Evolutionary conservation across 176 grass and related monocot species (phyloP).

Genomic region (Zizania latifolia): DNA sequence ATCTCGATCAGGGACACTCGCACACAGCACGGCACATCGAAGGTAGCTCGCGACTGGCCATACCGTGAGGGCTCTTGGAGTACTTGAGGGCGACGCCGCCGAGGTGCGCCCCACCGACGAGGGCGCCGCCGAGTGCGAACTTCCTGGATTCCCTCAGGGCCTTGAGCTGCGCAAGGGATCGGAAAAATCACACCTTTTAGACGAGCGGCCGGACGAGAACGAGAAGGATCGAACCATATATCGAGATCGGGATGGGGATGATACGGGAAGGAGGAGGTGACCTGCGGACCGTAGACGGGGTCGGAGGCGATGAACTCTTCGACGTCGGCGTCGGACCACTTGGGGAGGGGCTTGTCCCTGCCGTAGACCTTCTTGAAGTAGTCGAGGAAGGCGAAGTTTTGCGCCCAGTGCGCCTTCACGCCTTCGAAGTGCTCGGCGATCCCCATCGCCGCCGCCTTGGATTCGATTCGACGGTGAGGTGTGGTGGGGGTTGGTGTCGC

Average conservation of each 20-base stretch:
- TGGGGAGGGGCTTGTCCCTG: slow-evolving; percentile 66
- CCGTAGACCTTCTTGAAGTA: slow-evolving; percentile 98
- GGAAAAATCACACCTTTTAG: background rate
- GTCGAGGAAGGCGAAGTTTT: slow-evolving; percentile 81
- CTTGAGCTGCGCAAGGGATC: slow-evolving; percentile 48
- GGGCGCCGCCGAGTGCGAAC: slow-evolving; percentile 54
- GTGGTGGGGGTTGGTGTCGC: background rate
- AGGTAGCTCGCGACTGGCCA: background rate
- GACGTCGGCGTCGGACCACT: slow-evolving; percentile 84
- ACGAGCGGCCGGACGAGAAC: too few species aligned
- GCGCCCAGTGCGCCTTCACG: slow-evolving; percentile 93
- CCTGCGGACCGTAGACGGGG: slow-evolving; percentile 88
- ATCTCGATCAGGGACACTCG: background rate
- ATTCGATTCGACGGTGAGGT: background rate
- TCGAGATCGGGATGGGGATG: background rate
- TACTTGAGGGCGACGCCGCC: slow-evolving; percentile 75
- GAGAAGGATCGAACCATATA: background rate
- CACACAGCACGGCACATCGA: background rate
- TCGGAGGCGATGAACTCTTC: slow-evolving; percentile 84
- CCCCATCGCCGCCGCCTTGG: slow-evolving; percentile 26
- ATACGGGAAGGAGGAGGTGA: background rate
- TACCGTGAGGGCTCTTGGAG: slow-evolving; percentile 97
- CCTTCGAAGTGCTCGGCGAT: slow-evolving; percentile 68
- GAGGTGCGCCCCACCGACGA: slow-evolving; percentile 63
- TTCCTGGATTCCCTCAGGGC: slow-evolving; percentile 80